Conservation (phyloP, 148 eudicot genomes). For the Pouteria glomerata region DNA sequence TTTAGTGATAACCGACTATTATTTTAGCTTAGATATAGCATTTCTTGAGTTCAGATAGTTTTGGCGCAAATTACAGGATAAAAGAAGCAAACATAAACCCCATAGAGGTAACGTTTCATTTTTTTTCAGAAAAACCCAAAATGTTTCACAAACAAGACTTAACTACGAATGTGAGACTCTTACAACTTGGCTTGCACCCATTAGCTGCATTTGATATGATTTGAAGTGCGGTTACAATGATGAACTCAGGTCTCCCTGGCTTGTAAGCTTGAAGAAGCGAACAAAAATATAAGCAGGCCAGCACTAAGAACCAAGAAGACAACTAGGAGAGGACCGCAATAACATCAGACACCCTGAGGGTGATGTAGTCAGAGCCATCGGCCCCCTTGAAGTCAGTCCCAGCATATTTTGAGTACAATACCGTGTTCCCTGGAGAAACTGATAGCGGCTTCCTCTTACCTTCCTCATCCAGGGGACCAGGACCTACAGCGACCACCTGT, state of each 20-base stretch:
- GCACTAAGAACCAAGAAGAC: not conserved
- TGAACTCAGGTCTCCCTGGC: not conserved
- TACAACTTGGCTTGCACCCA: not conserved
- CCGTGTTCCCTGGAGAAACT: slow-evolving; percentile 63
- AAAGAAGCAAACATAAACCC: too few species aligned
- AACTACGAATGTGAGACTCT: not conserved
- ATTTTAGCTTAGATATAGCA: too few species aligned
- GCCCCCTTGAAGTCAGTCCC: slow-evolving; percentile 83
- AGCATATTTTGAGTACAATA: slow-evolving; percentile 79
- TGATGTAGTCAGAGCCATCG: slow-evolving; percentile 76
- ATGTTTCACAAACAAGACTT: not conserved
- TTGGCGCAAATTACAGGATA: too few species aligned
- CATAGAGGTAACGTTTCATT: too few species aligned
- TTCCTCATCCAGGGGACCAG: slow-evolving; percentile 75
- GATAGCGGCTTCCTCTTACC: slow-evolving; percentile 63
- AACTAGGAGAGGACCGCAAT: slow-evolving; percentile 84
- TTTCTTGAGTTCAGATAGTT: too few species aligned
- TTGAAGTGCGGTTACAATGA: not conserved
- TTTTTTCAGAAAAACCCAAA: too few species aligned
- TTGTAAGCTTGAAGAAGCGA: not conserved
- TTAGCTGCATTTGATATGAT: not conserved
- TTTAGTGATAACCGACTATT: too few species aligned
- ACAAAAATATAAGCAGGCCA: not conserved
- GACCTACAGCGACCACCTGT: slow-evolving; percentile 81
- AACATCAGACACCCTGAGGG: slow-evolving; percentile 64